Conservation (phyloP, 148 eudicot species). For the Camellia japonica region DNA sequence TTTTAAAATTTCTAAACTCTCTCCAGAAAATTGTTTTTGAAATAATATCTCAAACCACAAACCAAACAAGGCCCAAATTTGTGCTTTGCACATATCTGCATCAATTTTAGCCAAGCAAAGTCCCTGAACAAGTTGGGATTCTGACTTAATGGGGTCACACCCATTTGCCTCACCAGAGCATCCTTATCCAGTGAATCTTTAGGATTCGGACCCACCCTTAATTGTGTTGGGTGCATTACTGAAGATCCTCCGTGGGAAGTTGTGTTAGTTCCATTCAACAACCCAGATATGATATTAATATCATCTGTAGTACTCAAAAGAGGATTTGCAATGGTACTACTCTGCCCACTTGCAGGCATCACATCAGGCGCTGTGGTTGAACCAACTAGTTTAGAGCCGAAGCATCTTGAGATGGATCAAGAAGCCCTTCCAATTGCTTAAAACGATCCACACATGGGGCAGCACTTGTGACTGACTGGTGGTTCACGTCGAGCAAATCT, state of each 20-base stretch:
- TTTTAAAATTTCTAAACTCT: too few species aligned
- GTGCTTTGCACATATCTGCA: not conserved
- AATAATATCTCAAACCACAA: too few species aligned
- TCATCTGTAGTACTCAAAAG: constrained; percentile 19
- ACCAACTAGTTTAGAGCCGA: constrained; percentile 23
- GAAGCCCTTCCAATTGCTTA: constrained; percentile 81
- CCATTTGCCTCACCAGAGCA: constrained; percentile 87
- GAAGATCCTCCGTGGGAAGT: constrained; percentile 25
- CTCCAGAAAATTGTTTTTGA: too few species aligned
- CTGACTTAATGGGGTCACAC: constrained; percentile 70
- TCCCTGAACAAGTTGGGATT: constrained; percentile 89
- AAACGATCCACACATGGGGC: constrained; percentile 60
- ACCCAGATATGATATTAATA: constrained; percentile 3
- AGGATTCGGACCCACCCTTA: constrained; percentile 65
- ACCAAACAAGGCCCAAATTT: not conserved
- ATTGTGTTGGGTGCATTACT: constrained; percentile 28
- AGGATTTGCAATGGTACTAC: constrained; percentile 14
- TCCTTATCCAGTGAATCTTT: constrained; percentile 79
- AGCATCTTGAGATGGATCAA: constrained; percentile 47
- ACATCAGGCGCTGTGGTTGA: constrained; percentile 46
- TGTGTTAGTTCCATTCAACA: constrained; percentile 11
- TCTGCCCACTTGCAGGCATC: constrained; percentile 31
- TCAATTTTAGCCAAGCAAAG: constrained; percentile 63
- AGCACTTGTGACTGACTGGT: constrained; percentile 22
- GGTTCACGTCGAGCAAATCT: constrained; percentile 84